Percentiles rank a stretch among this genome's conserved stretches.
These are phyloP conservation scores for Cyclotella kingstonii DNA, from an alignment of 108 stramenopile genomes.

Conservation along the genomic window DNA sequence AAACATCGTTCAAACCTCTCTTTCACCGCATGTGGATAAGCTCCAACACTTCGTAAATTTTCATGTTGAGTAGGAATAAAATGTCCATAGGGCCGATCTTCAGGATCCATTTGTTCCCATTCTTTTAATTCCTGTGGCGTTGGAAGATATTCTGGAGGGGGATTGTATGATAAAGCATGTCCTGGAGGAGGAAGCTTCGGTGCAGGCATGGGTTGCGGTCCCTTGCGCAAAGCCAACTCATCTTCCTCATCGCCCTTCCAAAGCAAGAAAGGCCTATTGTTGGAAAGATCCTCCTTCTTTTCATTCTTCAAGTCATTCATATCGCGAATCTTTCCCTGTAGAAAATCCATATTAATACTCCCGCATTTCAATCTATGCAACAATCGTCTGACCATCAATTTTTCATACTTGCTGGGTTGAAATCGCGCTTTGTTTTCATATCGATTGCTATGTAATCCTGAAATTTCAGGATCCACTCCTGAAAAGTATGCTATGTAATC, in stretches of 20 bases:
- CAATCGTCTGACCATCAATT: constrained; percentile 80
- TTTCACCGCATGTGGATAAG: constrained; percentile 89
- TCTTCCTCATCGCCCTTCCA: constrained; percentile 97
- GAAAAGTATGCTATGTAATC: constrained; percentile 95
- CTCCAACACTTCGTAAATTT: constrained; percentile 90
- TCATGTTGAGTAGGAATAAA: constrained; percentile 88
- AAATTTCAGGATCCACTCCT: constrained; percentile 74
- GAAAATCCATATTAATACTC: constrained; percentile 81
- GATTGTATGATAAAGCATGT: constrained; percentile 95
- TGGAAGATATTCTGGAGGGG: constrained; percentile 96
- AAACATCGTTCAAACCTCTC: constrained; percentile 98
- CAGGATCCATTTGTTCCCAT: constrained; percentile 88
- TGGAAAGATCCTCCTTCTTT: constrained; percentile 43
- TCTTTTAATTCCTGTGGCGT: constrained; percentile 90
- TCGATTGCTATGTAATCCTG: constrained; percentile 73
- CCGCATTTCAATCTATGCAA: constrained; percentile 89
- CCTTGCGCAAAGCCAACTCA: constrained; percentile 78
- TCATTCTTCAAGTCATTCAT: constrained; percentile 67
- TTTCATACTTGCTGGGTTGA: constrained; percentile 89
- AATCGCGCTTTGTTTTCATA: constrained; percentile 79
- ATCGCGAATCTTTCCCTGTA: constrained; percentile 74
- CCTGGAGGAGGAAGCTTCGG: constrained; percentile 97
- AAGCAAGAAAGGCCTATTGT: constrained; percentile 73
- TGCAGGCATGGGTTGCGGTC: constrained; percentile 94
- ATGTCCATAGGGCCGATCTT: constrained; percentile 88